Evolutionary conservation across 1,284 basidiomycete species (phyloP).

Genomic region (Ceratobasidium papillatum): DNA sequence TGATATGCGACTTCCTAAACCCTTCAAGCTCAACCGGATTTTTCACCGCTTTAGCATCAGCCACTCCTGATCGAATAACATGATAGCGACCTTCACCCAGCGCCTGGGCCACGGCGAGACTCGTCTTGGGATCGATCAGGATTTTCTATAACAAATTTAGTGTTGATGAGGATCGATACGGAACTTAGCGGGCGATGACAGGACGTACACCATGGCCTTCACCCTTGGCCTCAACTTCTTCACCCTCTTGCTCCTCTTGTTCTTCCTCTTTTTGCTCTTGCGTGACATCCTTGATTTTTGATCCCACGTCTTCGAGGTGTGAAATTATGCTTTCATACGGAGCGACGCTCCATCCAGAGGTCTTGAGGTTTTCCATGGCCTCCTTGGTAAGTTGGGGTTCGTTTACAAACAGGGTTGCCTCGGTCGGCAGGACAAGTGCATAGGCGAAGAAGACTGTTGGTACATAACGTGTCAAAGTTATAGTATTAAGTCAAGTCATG

Average conservation of each 20-base stretch:
- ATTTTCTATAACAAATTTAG: constrained; percentile 21
- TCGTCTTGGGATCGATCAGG: constrained; percentile 33
- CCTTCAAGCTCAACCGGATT: constrained; percentile 88
- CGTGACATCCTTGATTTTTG: constrained; percentile 52
- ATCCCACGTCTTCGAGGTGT: constrained; percentile 64
- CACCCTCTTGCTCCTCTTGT: neutral
- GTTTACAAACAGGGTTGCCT: constrained; percentile 79
- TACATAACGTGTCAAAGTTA: neutral
- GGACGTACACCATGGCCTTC: constrained; percentile 37
- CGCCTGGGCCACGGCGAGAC: constrained; percentile 15
- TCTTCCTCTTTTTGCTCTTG: constrained; percentile 42
- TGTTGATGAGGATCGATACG: neutral
- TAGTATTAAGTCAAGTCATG: neutral
- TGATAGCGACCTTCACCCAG: constrained; percentile 66
- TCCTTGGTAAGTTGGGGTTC: constrained; percentile 66
- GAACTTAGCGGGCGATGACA: constrained; percentile 9
- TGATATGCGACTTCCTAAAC: constrained; percentile 87
- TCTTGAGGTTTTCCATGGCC: constrained; percentile 64
- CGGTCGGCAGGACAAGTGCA: constrained; percentile 76
- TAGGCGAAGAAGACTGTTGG: constrained; percentile 90
- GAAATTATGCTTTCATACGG: constrained; percentile 77
- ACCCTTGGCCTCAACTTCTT: constrained; percentile 11
- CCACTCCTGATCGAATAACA: constrained; percentile 70
- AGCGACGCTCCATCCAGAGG: constrained; percentile 62
- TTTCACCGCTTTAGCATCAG: constrained; percentile 90